Conservation (phyloP, 2,329 filamentous ascomycete species). For the Phoma sp. region DNA sequence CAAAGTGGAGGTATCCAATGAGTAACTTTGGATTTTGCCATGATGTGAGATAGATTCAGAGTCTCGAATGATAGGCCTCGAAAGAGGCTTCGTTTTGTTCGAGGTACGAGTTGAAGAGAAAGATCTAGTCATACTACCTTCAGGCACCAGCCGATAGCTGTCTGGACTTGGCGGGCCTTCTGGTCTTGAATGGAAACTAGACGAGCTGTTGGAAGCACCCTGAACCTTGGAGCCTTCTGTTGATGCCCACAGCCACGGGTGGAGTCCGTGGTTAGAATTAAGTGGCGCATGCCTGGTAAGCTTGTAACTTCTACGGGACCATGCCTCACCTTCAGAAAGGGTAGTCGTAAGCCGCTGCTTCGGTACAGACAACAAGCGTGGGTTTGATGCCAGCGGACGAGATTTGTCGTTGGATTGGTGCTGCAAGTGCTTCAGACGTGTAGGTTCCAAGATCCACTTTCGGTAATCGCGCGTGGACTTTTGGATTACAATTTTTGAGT, state of each 20-base stretch:
- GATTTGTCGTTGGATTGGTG: background rate
- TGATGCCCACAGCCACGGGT: background rate
- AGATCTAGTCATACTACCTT: no score
- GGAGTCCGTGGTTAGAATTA: background rate
- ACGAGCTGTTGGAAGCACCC: no score
- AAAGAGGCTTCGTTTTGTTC: no score
- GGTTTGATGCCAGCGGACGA: background rate
- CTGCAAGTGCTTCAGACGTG: background rate
- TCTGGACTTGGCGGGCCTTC: background rate
- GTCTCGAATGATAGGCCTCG: no score
- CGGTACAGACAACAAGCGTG: background rate
- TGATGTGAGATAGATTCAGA: no score
- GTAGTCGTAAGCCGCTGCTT: background rate
- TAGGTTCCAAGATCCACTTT: background rate
- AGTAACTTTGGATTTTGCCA: no score
- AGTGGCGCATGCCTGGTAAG: background rate
- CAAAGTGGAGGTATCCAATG: no score
- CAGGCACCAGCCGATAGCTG: no score
- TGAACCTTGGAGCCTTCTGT: background rate
- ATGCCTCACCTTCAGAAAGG: background rate
- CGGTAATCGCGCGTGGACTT: background rate
- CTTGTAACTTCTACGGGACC: constrained; percentile 3
- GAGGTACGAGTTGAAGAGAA: no score
- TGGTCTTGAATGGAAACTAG: background rate
- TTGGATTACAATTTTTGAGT: background rate